A percentile compares a stretch with the other conserved stretches of the same genome.
phyloP scores from a whole-genome alignment of 768 basidiomycete genomes.

The Termitomyces sp. region DNA sequence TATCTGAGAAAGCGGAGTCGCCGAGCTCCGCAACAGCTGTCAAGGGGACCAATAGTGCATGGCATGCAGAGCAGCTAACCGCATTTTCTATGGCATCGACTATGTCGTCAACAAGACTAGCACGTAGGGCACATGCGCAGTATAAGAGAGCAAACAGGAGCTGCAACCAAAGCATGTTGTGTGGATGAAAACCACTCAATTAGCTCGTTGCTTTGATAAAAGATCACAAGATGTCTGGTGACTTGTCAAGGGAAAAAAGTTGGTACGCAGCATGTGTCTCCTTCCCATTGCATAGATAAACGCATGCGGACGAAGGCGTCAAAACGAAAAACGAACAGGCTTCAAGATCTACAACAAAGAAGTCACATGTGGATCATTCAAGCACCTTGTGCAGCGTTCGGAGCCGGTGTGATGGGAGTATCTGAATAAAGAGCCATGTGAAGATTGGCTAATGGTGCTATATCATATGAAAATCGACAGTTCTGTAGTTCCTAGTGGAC shows the following conservation, averaged over 20 bases:
- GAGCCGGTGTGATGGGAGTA: not conserved
- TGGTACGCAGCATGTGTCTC: not conserved
- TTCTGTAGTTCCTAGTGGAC: not conserved
- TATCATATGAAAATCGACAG: not conserved
- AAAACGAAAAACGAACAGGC: no score
- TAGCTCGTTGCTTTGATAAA: not conserved
- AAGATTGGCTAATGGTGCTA: not conserved
- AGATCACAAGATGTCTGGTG: not conserved
- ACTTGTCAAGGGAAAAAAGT: not conserved
- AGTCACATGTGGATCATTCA: not conserved
- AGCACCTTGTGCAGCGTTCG: no score
- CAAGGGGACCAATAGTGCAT: slow-evolving; percentile 41
- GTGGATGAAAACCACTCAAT: not conserved
- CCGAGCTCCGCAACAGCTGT: slow-evolving; percentile 42
- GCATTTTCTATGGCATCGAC: slow-evolving; percentile 38
- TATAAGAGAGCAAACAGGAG: slow-evolving; percentile 14
- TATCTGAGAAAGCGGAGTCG: slow-evolving; percentile 37
- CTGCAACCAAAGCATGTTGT: slow-evolving; percentile 1
- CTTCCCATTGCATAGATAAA: not conserved
- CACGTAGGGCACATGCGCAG: slow-evolving; percentile 13
- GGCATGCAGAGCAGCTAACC: slow-evolving; percentile 45
- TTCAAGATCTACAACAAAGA: no score
- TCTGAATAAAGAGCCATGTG: not conserved
- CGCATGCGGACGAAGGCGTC: not conserved
- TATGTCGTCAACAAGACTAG: slow-evolving; percentile 33